phyloP scores from a whole-genome alignment of 2,329 filamentous ascomycete species.

The Zymoseptoria crescenta region DNA sequence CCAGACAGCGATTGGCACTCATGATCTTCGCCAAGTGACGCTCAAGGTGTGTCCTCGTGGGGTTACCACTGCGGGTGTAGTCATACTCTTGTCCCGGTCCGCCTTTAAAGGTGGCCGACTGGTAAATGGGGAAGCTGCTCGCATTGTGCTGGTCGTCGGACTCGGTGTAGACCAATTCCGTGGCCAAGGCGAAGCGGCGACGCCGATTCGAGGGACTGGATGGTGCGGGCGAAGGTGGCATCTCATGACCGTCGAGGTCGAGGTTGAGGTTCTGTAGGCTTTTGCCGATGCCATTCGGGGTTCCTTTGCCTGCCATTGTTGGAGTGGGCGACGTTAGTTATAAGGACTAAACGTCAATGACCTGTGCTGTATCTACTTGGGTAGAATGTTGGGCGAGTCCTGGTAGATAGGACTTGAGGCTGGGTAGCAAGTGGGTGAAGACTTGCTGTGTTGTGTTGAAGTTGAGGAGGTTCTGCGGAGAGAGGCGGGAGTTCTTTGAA shows the following conservation, averaged over 20 bases:
- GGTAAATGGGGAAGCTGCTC: conserved; percentile 94
- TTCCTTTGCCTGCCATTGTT: conserved; percentile 22
- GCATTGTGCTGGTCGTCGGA: conserved; percentile 94
- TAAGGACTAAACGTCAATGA: conserved; percentile 22
- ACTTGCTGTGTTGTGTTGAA: not conserved
- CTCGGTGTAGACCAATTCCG: conserved; percentile 93
- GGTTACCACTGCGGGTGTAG: conserved; percentile 96
- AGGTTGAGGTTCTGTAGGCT: conserved; percentile 41
- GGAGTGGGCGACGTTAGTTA: conserved; percentile 22
- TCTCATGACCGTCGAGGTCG: conserved; percentile 73
- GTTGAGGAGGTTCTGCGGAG: not conserved
- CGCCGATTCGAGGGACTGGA: conserved; percentile 80
- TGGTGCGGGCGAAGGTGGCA: conserved; percentile 86
- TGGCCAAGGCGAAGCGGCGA: conserved; percentile 85
- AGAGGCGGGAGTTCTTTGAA: not conserved
- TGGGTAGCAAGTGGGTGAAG: not conserved
- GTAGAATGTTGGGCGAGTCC: conserved; percentile 23
- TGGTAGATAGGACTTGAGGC: not conserved
- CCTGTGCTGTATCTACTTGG: conserved; percentile 21
- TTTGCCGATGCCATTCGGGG: conserved; percentile 33
- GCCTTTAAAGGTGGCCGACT: conserved; percentile 96
- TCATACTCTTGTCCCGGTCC: conserved; percentile 79
- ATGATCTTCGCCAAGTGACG: conserved; percentile 98
- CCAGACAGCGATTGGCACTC: conserved; percentile 83
- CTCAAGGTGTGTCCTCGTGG: conserved; percentile 91